Conservation (phyloP, 371 early-diverging fungal species). For the Conidiobolus incongruus region DNA sequence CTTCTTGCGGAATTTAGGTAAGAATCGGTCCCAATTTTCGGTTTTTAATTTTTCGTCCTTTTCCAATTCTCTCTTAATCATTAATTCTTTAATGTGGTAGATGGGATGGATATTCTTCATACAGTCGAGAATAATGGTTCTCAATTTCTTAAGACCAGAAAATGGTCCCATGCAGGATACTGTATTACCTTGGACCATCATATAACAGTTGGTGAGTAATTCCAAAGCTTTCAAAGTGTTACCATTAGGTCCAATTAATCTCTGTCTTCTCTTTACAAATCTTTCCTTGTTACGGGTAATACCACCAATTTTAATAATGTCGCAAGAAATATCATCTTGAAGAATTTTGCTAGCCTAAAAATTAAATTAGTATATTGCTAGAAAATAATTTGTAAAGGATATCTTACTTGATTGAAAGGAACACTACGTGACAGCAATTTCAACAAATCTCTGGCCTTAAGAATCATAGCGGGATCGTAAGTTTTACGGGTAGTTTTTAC, state of each 20-base stretch:
- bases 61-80: slow-evolving; percentile 95
- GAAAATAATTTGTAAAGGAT: not conserved
- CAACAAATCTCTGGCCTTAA: slow-evolving; percentile 93
- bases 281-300: slow-evolving; percentile 87
- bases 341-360: slow-evolving; percentile 61
- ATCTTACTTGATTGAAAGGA: slow-evolving; percentile 67
- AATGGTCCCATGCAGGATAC: slow-evolving; percentile 88
- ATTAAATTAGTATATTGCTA: not conserved
- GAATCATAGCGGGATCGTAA: slow-evolving; percentile 89
- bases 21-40: slow-evolving; percentile 97
- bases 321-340: slow-evolving; percentile 86
- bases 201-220: slow-evolving; percentile 86
- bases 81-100: slow-evolving; percentile 97
- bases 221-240: slow-evolving; percentile 97
- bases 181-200: slow-evolving; percentile 96
- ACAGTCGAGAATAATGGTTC: slow-evolving; percentile 84
- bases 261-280: slow-evolving; percentile 93
- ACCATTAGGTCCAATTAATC: slow-evolving; percentile 94
- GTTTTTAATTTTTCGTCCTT: slow-evolving; percentile 87
- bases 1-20: slow-evolving; percentile 94
- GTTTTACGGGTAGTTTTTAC: slow-evolving; percentile 96
- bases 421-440: slow-evolving; percentile 91
- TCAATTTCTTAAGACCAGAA: slow-evolving; percentile 77
- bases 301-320: slow-evolving; percentile 95
- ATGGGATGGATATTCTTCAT: slow-evolving; percentile 99